phyloP scores from a whole-genome alignment of 768 basidiomycete genomes.

The Pisolithus microcarpus region DNA sequence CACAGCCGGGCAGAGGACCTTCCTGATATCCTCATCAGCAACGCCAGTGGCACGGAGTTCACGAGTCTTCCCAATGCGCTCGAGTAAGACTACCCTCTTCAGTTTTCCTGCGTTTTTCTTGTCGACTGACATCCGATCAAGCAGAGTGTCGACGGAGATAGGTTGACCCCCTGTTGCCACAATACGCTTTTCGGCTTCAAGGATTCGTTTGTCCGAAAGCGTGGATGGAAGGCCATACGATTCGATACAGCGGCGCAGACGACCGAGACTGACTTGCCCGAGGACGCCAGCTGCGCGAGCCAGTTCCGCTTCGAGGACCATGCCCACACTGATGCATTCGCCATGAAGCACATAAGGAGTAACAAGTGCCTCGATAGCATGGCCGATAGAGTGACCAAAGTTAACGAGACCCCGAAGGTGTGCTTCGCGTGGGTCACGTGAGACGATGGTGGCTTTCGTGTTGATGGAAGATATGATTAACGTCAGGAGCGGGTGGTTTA shows the following conservation, averaged over 20 bases:
- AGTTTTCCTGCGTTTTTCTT: constrained; percentile 92
- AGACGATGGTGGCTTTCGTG: constrained; percentile 96
- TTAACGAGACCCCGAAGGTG: constrained; percentile 98
- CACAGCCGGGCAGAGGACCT: constrained; percentile 74
- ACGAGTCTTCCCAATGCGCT: constrained; percentile 83
- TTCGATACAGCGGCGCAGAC: constrained; percentile 80
- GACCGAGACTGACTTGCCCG: constrained; percentile 86
- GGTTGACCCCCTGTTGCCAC: constrained; percentile 9
- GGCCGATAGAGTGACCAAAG: constrained; percentile 97
- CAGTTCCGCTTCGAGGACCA: constrained; percentile 94
- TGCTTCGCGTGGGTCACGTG: constrained; percentile 93
- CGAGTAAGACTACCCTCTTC: constrained; percentile 92
- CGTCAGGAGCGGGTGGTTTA: constrained; percentile 83
- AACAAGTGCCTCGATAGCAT: constrained; percentile 94
- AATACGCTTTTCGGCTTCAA: constrained; percentile 29
- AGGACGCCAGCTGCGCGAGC: constrained; percentile 83
- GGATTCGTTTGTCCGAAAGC: constrained; percentile 63
- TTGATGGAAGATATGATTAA: constrained; percentile 91
- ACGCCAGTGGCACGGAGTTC: constrained; percentile 90
- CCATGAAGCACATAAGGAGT: constrained; percentile 94
- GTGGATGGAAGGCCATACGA: constrained; percentile 88
- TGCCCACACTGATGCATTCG: constrained; percentile 92
- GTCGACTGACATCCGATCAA: constrained; percentile 94
- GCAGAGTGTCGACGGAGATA: constrained; percentile 64
- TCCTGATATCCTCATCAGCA: constrained; percentile 70